phyloP scores from a whole-genome alignment of 805 yeast species.

The Zygotorulaspora danielsina region DNA sequence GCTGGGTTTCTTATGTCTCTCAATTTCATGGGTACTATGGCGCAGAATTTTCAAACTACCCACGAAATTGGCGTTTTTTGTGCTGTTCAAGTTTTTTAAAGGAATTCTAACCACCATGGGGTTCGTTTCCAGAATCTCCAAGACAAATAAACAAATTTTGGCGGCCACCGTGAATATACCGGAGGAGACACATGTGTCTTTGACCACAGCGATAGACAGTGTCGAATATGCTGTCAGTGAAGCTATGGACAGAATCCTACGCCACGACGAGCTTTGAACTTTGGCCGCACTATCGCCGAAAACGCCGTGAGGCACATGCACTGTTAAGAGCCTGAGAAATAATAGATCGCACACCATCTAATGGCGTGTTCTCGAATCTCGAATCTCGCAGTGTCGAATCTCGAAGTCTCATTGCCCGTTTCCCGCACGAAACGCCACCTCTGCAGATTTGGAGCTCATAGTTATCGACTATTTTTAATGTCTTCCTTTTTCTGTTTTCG shows the following conservation, averaged over 20 bases:
- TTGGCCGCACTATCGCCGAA: slow-evolving; percentile 13
- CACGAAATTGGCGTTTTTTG: slow-evolving; percentile 30
- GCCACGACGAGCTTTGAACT: slow-evolving; percentile 24
- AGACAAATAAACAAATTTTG: slow-evolving; percentile 3
- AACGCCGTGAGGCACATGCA: no score
- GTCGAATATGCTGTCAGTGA: slow-evolving; percentile 25
- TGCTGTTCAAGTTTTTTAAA: slow-evolving; percentile 38
- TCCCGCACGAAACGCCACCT: no score
- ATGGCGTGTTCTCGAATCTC: no score
- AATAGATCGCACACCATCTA: no score
- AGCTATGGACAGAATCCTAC: slow-evolving; percentile 25
- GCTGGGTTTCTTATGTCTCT: slow-evolving; percentile 26
- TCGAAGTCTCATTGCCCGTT: no score
- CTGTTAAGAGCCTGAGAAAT: no score
- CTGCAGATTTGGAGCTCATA: no score
- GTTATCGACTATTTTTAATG: no score
- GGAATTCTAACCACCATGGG: slow-evolving; percentile 29
- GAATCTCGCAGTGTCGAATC: no score
- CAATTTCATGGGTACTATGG: slow-evolving; percentile 36
- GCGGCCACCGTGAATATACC: slow-evolving; percentile 8
- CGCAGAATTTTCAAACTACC: slow-evolving; percentile 35
- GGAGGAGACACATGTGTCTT: slow-evolving; percentile 3
- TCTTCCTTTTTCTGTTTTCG: no score
- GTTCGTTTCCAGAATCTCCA: slow-evolving; percentile 15
- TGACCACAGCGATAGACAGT: slow-evolving; percentile 6